Percentiles rank a stretch among this genome's conserved stretches.
These are phyloP conservation scores for Lentinus polychrous DNA, from an alignment of 1,284 basidiomycete genomes.

Conservation along the genomic window DNA sequence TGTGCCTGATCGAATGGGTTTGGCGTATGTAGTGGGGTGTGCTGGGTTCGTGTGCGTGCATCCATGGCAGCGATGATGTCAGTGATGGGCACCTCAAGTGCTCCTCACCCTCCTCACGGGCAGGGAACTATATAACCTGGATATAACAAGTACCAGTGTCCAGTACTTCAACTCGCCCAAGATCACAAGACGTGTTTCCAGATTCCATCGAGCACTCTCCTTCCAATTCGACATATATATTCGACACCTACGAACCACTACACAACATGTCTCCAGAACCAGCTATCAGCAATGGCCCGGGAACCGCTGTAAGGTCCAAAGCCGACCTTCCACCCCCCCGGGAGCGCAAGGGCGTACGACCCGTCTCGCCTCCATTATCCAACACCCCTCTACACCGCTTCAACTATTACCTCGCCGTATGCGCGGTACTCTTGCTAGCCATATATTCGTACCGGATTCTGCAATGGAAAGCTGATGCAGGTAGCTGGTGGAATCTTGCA, in stretches of 20 bases:
- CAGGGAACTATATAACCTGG: too few relatives aligned
- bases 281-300: not conserved
- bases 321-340: constrained; percentile 27
- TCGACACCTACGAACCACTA: not conserved
- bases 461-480: constrained; percentile 46
- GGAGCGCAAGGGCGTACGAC: constrained; percentile 23
- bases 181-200: too few relatives aligned
- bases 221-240: too few relatives aligned
- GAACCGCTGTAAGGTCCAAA: constrained; percentile 14
- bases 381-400: constrained; percentile 29
- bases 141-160: too few relatives aligned
- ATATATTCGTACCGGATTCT: constrained; percentile 44
- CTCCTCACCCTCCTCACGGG: too few relatives aligned
- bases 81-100: too few relatives aligned
- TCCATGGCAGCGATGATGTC: too few relatives aligned
- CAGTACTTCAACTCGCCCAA: too few relatives aligned
- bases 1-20: too few relatives aligned
- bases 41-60: too few relatives aligned
- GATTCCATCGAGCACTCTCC: too few relatives aligned
- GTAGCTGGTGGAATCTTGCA: constrained; percentile 54
- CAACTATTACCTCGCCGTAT: constrained; percentile 41
- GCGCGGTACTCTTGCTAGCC: constrained; percentile 36
- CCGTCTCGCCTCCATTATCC: constrained; percentile 28
- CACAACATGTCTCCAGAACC: not conserved
- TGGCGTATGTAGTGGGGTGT: too few relatives aligned